These are phyloP conservation scores for Botrytis paeoniae DNA, from an alignment of 2,329 filamentous ascomycete genomes.

Conservation along the genomic window DNA sequence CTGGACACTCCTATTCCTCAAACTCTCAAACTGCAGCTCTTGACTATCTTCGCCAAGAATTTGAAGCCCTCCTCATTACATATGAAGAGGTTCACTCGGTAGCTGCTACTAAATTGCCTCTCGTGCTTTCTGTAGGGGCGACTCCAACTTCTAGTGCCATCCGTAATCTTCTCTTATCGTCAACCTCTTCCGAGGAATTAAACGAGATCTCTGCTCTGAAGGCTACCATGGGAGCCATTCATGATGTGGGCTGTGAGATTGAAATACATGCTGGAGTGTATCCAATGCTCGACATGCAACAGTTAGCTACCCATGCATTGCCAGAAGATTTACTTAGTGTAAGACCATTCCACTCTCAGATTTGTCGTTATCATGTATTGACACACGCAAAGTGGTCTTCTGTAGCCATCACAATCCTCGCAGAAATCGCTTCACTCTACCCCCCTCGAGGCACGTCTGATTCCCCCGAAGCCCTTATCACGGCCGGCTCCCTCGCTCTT, in stretches of 20 bases:
- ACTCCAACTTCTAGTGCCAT: constrained; percentile 70
- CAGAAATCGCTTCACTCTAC: constrained; percentile 70
- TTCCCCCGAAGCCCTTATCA: constrained; percentile 63
- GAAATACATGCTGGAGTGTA: constrained; percentile 78
- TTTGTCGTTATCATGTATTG: constrained; percentile 21
- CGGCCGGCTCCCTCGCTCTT: constrained; percentile 66
- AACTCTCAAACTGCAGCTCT: constrained; percentile 57
- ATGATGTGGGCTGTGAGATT: constrained; percentile 45
- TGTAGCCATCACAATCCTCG: constrained; percentile 66
- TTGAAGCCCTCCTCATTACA: constrained; percentile 51
- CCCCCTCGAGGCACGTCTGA: constrained; percentile 49
- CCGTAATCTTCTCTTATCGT: constrained; percentile 50
- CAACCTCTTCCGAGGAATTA: constrained; percentile 30
- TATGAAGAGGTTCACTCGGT: constrained; percentile 39
- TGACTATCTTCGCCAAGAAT: constrained; percentile 56
- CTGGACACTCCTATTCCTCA: constrained; percentile 65
- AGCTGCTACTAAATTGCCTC: constrained; percentile 24
- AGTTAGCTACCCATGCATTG: constrained; percentile 67
- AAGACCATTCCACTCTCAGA: not conserved
- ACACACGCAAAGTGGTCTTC: constrained; percentile 41
- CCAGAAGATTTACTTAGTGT: constrained; percentile 34
- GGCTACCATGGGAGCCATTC: constrained; percentile 42
- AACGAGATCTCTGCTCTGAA: constrained; percentile 42
- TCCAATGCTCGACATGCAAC: constrained; percentile 73
- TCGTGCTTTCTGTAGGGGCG: constrained; percentile 68